Evolutionary conservation across 495 filamentous ascomycete genomes (phyloP), one percentile per base, ranked within the genome.

Genomic region (Annulohypoxylon nitens): DNA sequence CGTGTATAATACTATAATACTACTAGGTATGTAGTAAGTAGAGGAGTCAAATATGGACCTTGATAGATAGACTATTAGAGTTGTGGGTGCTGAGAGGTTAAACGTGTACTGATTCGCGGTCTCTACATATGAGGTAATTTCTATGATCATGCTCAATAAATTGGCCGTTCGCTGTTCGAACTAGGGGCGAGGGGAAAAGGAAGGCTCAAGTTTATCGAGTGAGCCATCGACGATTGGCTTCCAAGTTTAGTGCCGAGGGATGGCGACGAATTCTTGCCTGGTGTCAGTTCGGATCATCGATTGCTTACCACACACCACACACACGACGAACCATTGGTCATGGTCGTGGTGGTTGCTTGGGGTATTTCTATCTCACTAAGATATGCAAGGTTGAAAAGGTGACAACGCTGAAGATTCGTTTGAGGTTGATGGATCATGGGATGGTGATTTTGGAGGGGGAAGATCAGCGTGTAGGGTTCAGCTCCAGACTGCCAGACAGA

Each of bases 391-490:
- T 18, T 8, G 61, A 25, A 61, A 26, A 47, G 48, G 26, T 37
- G 50, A 63, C 58, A 61, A 37, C 48, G 45, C 61, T 62, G 60
- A 54, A 53, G 25, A 58, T 34, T 74, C 5, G 79, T 81, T 83
- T 81, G 79, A 82, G 75, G 73, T 81, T 79, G 74, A 80, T 81
- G 72, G 72, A 75, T 66, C 72, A 70, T 75, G 59, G 77, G 76
- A 79, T 78, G 81, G 81, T 70, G 81, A 83, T 83, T 84, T 71
- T 67, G 75, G 75, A 70, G 77, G 80, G 82, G 81, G 83, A 81
- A 83, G 84, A 86, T 86, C 85, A 79, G 54, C 84, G 55, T 41
- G 83, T 80, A 73, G 84, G 84, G 81, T 82, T 37, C 69, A 61
- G 41, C 74, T 71, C 57, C 61, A 60, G 30, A 30, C 30, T 30